Evolutionary conservation across 2,329 filamentous ascomycete species (phyloP), one percentile per base, ranked within the genome.

Genomic region (Fusarium dimerum): DNA sequence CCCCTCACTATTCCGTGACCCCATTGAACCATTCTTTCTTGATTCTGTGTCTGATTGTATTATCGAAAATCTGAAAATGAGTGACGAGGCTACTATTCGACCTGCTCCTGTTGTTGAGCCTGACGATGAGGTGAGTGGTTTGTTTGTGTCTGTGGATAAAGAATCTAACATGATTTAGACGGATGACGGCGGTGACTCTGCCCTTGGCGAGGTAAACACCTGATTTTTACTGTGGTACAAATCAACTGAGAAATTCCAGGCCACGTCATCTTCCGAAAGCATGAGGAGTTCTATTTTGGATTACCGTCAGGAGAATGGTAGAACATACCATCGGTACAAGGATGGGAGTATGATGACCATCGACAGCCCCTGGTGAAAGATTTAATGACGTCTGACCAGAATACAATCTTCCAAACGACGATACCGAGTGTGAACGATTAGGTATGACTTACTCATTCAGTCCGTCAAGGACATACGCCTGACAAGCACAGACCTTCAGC

Each of bases 401-500:
- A n/a, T 50, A 50, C 8, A 41, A 41, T 13, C 38, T 50, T 12
- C 48, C 48, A 10, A 50, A 50, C 39, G 48, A 50, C 10, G 48
- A 50, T 6, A 16, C 32, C 10, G 43, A 50, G 11, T 26, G 20
- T 26, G 20, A 26, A 26, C 20, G 59, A 32, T n/a, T 62, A 20
- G 54, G 56, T 56, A 49, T 15, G 20, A 44, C 13, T 9, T 0
- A n/a, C 3, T 7, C 2, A 10, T 16, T 20, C 15, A n/a, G n/a
- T n/a, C 5, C 3, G 10, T 6, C 4, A 1, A 13, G 20, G 2
- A 13, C 16, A 13, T 40, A 41, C 13, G 36, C 43, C 47, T 16
- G 50, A 13, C 6, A 15, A 43, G 6, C 18, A 0, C 2, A 62
- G 54, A 62, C 10, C 48, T 62, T 2, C 56, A 62, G 15, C 59